Evolutionary conservation across 345 rosid species (phyloP).

Genomic region (Linum trigynum): DNA sequence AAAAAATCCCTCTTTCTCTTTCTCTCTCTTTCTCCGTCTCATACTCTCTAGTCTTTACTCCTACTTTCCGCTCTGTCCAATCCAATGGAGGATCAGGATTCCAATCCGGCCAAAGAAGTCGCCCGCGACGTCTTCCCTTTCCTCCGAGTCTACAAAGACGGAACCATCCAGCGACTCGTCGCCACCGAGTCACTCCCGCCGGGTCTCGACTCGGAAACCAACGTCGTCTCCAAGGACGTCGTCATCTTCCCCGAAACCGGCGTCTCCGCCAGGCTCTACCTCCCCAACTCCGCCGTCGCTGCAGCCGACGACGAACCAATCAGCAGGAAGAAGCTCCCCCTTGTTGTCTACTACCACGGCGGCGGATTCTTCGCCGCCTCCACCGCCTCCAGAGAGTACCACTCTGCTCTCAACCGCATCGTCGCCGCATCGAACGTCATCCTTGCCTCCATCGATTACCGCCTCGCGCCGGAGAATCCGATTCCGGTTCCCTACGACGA

Average conservation of each 20-base stretch:
- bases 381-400: not conserved
- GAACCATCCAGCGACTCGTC: not conserved
- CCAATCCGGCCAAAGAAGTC: not conserved
- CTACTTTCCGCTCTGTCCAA: not conserved
- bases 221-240: not conserved
- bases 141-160: slow-evolving; percentile 4
- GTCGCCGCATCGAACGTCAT: not conserved
- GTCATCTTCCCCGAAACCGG: slow-evolving; percentile 2
- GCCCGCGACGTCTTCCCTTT: not conserved
- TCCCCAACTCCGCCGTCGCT: not conserved
- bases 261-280: slow-evolving; percentile 4
- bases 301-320: too few species aligned
- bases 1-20: too few species aligned
- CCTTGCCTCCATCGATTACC: not conserved
- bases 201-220: slow-evolving; percentile 2
- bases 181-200: not conserved
- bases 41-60: not conserved
- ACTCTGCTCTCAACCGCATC: not conserved
- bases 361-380: slow-evolving; percentile 1
- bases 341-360: slow-evolving; percentile 1
- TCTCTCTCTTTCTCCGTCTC: not conserved
- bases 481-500: not conserved
- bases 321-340: not conserved
- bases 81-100: not conserved
- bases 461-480: slow-evolving; percentile 3